These are phyloP conservation scores for Vitis rotundifolia DNA, from an alignment of 164 flowering plant genomes.

Conservation along the genomic window DNA sequence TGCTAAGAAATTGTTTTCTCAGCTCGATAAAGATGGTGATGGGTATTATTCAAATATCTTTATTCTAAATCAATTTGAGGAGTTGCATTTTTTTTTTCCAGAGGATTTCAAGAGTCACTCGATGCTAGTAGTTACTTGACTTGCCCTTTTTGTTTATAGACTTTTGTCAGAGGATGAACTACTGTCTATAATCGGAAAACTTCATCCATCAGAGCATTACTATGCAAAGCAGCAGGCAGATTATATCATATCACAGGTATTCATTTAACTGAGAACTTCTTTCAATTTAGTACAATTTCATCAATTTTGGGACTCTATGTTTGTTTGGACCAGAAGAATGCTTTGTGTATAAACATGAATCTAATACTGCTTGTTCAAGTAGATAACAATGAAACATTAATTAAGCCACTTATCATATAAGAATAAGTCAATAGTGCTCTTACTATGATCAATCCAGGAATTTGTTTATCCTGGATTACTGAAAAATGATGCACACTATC, in stretches of 20 bases:
- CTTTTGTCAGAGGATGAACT: slow-evolving; percentile 69
- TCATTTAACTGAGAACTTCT: neutral
- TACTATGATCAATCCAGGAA: too few species aligned
- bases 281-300: too few species aligned
- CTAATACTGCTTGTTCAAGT: neutral
- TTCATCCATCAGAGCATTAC: slow-evolving; percentile 92
- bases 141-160: slow-evolving; percentile 34
- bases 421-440: too few species aligned
- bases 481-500: too few species aligned
- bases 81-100: neutral
- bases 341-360: neutral
- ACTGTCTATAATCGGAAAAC: slow-evolving; percentile 72
- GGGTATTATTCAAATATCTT: slow-evolving; percentile 49
- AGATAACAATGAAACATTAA: too few species aligned
- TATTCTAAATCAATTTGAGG: neutral
- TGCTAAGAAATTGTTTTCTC: slow-evolving; percentile 61
- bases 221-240: slow-evolving; percentile 98
- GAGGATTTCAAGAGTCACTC: neutral
- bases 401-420: too few species aligned
- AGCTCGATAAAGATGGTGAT: slow-evolving; percentile 89
- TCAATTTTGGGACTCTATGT: neutral
- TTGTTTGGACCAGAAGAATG: neutral
- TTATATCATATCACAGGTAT: slow-evolving; percentile 83
- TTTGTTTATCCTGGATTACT: too few species aligned
- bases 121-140: neutral